phyloP scores from a whole-genome alignment of 148 eudicot genomes.

The Euryodendron excelsum region DNA sequence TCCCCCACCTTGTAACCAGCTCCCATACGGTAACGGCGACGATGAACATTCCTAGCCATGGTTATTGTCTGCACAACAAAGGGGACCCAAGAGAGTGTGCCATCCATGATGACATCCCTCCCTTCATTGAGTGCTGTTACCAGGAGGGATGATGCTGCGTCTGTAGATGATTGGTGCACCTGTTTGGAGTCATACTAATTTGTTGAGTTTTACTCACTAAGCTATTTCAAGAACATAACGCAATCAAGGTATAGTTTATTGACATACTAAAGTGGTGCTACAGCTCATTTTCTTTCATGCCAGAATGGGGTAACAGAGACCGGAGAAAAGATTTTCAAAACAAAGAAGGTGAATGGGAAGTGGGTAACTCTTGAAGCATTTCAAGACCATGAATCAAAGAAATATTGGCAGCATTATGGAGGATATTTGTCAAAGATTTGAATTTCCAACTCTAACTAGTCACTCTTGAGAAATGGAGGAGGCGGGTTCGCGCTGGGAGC shows the following conservation, averaged over 20 bases:
- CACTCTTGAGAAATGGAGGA: not conserved
- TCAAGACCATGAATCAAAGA: not conserved
- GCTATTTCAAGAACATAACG: not conserved
- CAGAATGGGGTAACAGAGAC: not conserved
- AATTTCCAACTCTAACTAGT: not conserved
- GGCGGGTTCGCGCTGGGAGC: not conserved
- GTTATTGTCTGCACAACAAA: conserved; percentile 98
- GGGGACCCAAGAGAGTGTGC: conserved; percentile 96
- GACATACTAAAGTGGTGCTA: not conserved
- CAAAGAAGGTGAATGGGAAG: not conserved
- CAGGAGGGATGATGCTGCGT: conserved; percentile 94
- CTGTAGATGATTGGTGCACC: conserved; percentile 99
- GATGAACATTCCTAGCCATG: conserved; percentile 98
- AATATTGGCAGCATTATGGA: not conserved
- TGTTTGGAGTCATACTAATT: conserved; percentile 31
- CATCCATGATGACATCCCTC: conserved; percentile 97
- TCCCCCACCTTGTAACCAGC: conserved; percentile 75
- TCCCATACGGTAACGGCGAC: conserved; percentile 91
- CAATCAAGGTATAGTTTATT: not conserved
- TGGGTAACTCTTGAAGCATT: not conserved
- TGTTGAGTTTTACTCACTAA: not conserved
- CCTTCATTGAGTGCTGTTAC: conserved; percentile 99
- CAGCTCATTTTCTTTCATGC: not conserved
- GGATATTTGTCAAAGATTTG: not conserved
- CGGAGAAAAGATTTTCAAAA: not conserved